A percentile compares a stretch with the other conserved stretches of the same genome.
These are phyloP conservation scores for Agaricus subrufescens DNA, from an alignment of 768 basidiomycete species.

Conservation along the genomic window DNA sequence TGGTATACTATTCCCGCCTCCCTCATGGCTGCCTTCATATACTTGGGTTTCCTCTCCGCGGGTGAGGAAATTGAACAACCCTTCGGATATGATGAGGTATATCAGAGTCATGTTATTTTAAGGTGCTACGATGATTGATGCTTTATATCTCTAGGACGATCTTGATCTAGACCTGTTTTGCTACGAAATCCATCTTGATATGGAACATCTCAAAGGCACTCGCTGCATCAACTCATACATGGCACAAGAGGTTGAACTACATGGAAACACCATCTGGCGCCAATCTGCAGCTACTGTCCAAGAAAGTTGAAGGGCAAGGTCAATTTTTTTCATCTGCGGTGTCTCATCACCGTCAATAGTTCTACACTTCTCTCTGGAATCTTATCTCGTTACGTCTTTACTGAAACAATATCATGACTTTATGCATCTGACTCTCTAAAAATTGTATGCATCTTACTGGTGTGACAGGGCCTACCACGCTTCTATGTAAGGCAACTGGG, in stretches of 20 bases:
- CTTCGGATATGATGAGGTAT: constrained; percentile 62
- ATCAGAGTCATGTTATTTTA: constrained; percentile 10
- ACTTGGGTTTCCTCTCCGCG: constrained; percentile 71
- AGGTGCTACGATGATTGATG: not conserved
- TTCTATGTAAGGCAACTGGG: too few relatives aligned
- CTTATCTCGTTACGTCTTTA: too few relatives aligned
- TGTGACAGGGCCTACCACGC: too few relatives aligned
- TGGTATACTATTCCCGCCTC: constrained; percentile 69
- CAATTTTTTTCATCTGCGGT: too few relatives aligned
- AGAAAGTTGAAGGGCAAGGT: not conserved
- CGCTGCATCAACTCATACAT: constrained; percentile 47
- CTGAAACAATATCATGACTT: too few relatives aligned
- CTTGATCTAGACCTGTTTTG: constrained; percentile 66
- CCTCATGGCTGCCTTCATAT: constrained; percentile 62
- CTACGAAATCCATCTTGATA: constrained; percentile 48
- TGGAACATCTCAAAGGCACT: constrained; percentile 47
- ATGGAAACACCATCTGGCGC: constrained; percentile 1
- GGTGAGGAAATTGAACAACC: constrained; percentile 70
- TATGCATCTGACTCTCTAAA: too few relatives aligned
- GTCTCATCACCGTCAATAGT: too few relatives aligned
- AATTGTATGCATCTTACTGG: too few relatives aligned
- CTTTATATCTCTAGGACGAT: constrained; percentile 41
- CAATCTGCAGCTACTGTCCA: constrained; percentile 10
- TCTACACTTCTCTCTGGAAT: too few relatives aligned
- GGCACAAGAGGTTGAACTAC: constrained; percentile 16